Evolutionary conservation across 192 early-diverging fungal species (phyloP), one percentile per base, ranked within the genome.

Genomic region (Geosiphon pyriformis): DNA sequence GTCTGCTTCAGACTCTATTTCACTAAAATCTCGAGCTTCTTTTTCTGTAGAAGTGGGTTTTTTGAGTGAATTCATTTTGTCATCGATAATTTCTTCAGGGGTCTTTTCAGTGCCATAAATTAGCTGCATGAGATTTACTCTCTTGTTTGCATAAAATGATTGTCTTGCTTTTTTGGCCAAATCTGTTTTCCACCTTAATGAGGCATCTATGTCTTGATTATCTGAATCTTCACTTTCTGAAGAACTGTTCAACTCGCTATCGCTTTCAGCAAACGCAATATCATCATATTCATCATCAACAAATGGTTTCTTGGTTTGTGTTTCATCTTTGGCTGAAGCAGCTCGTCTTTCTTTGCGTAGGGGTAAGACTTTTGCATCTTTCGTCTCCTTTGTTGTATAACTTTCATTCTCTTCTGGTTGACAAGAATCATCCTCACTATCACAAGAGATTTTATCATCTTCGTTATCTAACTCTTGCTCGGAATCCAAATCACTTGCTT

Each of bases 121-220:
- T 0, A 94, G 70, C 32, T 92, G 83, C 93, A 95, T 94, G 46
- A 98, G 72, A 61, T 93, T 93, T 58, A 88, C 75, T 20, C 92
- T 88, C 27, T 83, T 78, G 65, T 73, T 76, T 8, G 74, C 70
- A 30, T 71, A 61, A 69, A 85, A 91, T 20, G 76, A 74, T 10
- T 79, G 69, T 29, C 78, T 75, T 6, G 86, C 90, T 68, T 85
- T 86, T 58, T 83, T 73, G 49, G 82, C 74, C 42, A 92, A 42
- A 54, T 88, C 80, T 23, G 78, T 70, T 72, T 92, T 92, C 90
- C 90, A 92, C 15, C 78, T 76, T 26, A 88, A 52, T 26, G 76
- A 68, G 4, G 83, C 84, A 46, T 80, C 79, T 1, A 81, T 65
- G 30, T 75, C 70, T 15, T 71, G 69, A 1, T 80, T 74, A 42